A percentile compares a stretch with the other conserved stretches of the same genome.
phyloP scores from a whole-genome alignment of 306 rosid genomes.

The Arachis hypogaea region DNA sequence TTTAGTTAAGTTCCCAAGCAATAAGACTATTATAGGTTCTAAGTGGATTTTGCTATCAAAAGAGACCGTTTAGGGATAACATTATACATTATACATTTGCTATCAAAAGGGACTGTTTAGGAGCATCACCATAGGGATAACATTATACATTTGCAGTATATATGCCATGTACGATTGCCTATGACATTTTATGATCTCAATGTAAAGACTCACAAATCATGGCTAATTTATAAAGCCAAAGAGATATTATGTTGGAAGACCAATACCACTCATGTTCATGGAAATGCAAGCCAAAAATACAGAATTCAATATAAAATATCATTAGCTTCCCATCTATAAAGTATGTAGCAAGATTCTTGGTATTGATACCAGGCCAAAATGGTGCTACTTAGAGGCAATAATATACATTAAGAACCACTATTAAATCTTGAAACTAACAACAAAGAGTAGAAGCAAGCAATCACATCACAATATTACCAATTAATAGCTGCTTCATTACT shows the following conservation, averaged over 20 bases:
- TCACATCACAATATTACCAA: neutral
- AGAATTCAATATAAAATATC: neutral
- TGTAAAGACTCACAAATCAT: neutral
- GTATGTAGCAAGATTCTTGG: neutral
- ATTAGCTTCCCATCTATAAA: neutral
- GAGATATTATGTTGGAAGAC: no score
- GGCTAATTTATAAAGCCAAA: neutral
- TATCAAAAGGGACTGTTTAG: neutral
- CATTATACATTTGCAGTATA: neutral
- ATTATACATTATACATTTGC: no score
- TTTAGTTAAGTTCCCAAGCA: no score
- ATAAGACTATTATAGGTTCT: no score
- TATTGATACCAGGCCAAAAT: neutral
- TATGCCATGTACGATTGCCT: slow-evolving; percentile 3
- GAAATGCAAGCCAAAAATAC: slow-evolving; percentile 5
- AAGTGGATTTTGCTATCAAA: no score
- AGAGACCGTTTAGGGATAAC: no score
- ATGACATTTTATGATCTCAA: neutral
- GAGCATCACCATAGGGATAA: neutral
- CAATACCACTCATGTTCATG: neutral
- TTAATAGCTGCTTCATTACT: slow-evolving; percentile 4
- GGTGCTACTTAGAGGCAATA: neutral
- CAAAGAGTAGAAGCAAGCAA: neutral
- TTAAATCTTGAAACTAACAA: neutral
- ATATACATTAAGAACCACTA: neutral